Evolutionary conservation across 495 filamentous ascomycete genomes (phyloP).

Genomic region (Annulohypoxylon moriforme): DNA sequence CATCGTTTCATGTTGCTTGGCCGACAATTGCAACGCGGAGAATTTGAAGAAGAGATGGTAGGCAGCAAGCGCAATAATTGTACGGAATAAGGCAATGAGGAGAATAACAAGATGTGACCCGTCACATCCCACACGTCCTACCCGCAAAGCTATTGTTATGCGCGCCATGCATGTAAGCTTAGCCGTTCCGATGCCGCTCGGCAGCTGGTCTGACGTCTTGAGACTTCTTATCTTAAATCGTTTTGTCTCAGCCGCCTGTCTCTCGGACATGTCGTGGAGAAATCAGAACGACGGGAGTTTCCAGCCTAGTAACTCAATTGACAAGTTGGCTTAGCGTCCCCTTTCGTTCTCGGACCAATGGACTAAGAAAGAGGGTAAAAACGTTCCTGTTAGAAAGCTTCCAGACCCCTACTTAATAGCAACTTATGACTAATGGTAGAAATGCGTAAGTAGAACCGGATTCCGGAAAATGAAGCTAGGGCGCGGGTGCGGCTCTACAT

Average conservation of each 20-base stretch:
- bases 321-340: not conserved
- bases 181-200: slow-evolving; percentile 41
- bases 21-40: not conserved
- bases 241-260: not conserved
- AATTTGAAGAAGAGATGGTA: not conserved
- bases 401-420: slow-evolving; percentile 22
- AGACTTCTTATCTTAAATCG: not conserved
- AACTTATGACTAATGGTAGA: not conserved
- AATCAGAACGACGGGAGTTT: not conserved
- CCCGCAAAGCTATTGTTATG: slow-evolving; percentile 4
- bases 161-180: slow-evolving; percentile 29
- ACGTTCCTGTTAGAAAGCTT: not conserved
- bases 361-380: not conserved
- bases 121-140: slow-evolving; percentile 20
- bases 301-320: not conserved
- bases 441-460: slow-evolving; percentile 1
- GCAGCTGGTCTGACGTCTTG: slow-evolving; percentile 27
- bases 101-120: slow-evolving; percentile 17
- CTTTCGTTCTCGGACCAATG: not conserved
- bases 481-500: slow-evolving; percentile 41
- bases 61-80: not conserved
- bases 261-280: not conserved
- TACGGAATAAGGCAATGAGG: not conserved
- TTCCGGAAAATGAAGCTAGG: slow-evolving; percentile 18
- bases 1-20: slow-evolving; percentile 10